These are phyloP conservation scores for Rhodotorula graminis DNA, from an alignment of 768 basidiomycete genomes.

Conservation along the genomic window DNA sequence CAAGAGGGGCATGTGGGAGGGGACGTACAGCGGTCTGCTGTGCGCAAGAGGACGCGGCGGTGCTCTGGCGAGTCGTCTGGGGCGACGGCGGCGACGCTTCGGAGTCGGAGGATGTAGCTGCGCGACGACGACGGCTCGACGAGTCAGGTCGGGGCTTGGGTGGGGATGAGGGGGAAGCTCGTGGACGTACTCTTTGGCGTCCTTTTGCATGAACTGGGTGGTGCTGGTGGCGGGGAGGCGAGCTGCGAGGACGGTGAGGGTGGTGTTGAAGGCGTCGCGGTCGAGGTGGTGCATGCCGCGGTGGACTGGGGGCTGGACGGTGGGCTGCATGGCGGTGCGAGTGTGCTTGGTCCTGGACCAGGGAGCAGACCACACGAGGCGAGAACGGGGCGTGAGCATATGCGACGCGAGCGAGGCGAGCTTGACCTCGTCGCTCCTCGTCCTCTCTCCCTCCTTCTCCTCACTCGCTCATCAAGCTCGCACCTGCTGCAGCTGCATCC, in stretches of 20 bases:
- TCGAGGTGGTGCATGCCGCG: slow-evolving; percentile 35
- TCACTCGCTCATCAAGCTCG: slow-evolving; percentile 5
- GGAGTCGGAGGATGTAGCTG: slow-evolving; percentile 35
- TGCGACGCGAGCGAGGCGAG: not conserved
- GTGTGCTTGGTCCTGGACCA: not conserved
- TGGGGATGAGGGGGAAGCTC: too few relatives aligned
- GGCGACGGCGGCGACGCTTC: slow-evolving; percentile 21
- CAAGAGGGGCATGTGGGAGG: too few relatives aligned
- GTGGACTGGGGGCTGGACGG: slow-evolving; percentile 29
- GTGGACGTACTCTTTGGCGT: slow-evolving; percentile 34
- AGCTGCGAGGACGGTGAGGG: slow-evolving; percentile 29
- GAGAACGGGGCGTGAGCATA: slow-evolving; percentile 4
- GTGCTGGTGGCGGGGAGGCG: slow-evolving; percentile 27
- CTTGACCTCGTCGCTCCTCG: too few relatives aligned
- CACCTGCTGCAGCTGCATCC: too few relatives aligned
- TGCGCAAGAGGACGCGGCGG: slow-evolving; percentile 33
- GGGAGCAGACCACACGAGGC: not conserved
- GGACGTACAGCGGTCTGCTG: slow-evolving; percentile 16
- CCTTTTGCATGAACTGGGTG: slow-evolving; percentile 30
- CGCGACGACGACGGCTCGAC: not conserved
- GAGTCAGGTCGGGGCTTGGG: too few relatives aligned
- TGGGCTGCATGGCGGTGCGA: not conserved
- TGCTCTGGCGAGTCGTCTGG: slow-evolving; percentile 21
- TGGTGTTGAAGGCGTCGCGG: slow-evolving; percentile 20
- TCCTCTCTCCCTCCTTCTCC: not conserved